Conservation (phyloP, 129 eudicot species). For the Deinandra increscens region DNA sequence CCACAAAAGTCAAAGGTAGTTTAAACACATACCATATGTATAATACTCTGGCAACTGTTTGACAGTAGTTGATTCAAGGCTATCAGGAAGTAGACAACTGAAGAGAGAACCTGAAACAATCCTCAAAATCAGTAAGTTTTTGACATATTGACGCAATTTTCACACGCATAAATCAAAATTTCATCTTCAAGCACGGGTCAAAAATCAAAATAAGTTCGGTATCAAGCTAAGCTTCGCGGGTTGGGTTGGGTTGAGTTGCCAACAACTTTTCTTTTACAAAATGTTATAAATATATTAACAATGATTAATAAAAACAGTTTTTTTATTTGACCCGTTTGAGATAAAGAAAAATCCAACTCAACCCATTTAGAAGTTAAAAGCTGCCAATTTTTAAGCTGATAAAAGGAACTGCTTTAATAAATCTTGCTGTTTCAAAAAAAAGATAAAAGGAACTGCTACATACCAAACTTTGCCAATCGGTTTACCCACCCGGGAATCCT, state of each 20-base stretch:
- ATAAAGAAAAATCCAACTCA: background rate
- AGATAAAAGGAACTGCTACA: background rate
- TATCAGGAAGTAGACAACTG: slow-evolving; percentile 84
- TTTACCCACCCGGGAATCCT: slow-evolving; percentile 86
- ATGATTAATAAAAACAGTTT: background rate
- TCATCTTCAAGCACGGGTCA: background rate
- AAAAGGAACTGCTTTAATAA: too few species aligned
- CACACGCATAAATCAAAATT: background rate
- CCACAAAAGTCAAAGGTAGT: slow-evolving; percentile 3
- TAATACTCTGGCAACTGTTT: slow-evolving; percentile 71
- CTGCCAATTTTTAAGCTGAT: background rate
- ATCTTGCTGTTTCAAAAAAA: too few species aligned
- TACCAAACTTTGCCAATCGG: slow-evolving; percentile 74
- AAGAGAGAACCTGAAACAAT: slow-evolving; percentile 59
- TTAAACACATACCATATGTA: slow-evolving; percentile 47
- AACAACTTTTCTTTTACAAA: too few species aligned
- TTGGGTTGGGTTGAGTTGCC: background rate
- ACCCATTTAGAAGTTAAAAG: background rate
- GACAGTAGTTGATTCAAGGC: slow-evolving; percentile 70
- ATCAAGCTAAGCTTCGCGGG: background rate
- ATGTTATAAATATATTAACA: too few species aligned
- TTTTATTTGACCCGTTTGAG: background rate
- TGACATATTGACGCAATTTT: background rate
- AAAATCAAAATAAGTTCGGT: background rate
- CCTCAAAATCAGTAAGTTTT: slow-evolving; percentile 13